Percentiles rank a stretch among this genome's conserved stretches.
Evolutionary conservation across 441 rosid species (phyloP).

Genomic region (Euphorbia celastroides): DNA sequence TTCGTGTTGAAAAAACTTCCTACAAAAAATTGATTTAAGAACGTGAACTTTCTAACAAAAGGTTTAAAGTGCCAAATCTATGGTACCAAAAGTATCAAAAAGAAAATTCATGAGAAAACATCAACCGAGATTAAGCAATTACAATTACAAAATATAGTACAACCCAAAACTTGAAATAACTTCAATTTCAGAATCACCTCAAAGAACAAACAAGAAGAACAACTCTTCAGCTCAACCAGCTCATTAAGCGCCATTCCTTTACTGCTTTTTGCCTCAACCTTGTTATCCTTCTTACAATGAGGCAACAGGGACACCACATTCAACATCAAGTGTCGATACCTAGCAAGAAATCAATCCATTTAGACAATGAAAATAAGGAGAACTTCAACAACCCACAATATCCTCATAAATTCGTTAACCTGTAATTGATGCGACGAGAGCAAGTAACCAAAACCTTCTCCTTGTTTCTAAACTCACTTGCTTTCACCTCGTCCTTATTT

Average conservation of each 20-base stretch:
- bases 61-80: background rate
- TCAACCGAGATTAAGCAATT: too few relatives aligned
- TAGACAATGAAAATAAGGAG: background rate
- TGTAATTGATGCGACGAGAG: slow-evolving; percentile 85
- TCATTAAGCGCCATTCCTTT: slow-evolving; percentile 83
- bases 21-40: too few relatives aligned
- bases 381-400: background rate
- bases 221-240: slow-evolving; percentile 84
- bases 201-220: slow-evolving; percentile 83
- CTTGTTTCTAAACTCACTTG: slow-evolving; percentile 66
- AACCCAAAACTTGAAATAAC: background rate
- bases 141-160: too few relatives aligned
- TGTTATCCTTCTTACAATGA: slow-evolving; percentile 92
- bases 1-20: background rate
- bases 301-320: slow-evolving; percentile 87
- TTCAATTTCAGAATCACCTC: slow-evolving; percentile 43
- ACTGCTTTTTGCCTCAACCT: slow-evolving; percentile 75
- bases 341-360: slow-evolving; percentile 10
- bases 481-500: slow-evolving; percentile 45
- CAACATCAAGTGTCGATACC: slow-evolving; percentile 97
- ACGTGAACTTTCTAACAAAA: background rate
- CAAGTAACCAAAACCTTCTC: slow-evolving; percentile 94
- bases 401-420: slow-evolving; percentile 36
- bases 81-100: too few relatives aligned
- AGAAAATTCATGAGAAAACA: background rate